Evolutionary conservation across 345 rosid genomes (phyloP).

Genomic region (Mangifera indica): DNA sequence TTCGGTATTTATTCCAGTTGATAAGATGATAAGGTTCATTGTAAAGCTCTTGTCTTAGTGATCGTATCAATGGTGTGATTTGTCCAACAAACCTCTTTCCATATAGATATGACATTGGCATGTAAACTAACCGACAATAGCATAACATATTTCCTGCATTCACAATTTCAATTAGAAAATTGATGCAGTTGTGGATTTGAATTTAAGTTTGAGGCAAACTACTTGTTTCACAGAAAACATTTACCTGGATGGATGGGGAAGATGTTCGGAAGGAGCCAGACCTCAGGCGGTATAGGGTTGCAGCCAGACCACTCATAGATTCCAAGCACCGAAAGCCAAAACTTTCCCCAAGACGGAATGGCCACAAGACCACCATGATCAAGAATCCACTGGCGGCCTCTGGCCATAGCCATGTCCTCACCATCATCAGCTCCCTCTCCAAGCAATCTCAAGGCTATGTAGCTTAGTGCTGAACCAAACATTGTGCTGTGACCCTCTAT

Average conservation of each 20-base stretch:
- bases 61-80: slow-evolving; percentile 39
- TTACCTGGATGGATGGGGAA: slow-evolving; percentile 52
- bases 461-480: too few species aligned
- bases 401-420: slow-evolving; percentile 34
- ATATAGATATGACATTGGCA: slow-evolving; percentile 23
- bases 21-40: slow-evolving; percentile 46
- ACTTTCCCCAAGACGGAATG: slow-evolving; percentile 66
- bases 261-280: slow-evolving; percentile 53
- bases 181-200: too few species aligned
- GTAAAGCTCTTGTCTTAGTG: slow-evolving; percentile 55
- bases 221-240: too few species aligned
- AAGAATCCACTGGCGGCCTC: slow-evolving; percentile 60
- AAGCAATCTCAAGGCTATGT: too few species aligned
- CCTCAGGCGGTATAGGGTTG: slow-evolving; percentile 67
- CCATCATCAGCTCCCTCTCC: too few species aligned
- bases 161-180: too few species aligned
- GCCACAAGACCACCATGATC: slow-evolving; percentile 54
- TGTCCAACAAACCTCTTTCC: slow-evolving; percentile 42
- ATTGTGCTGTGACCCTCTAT: too few species aligned
- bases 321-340: slow-evolving; percentile 66
- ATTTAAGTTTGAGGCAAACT: too few species aligned
- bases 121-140: slow-evolving; percentile 60
- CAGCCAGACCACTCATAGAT: slow-evolving; percentile 70
- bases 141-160: too few species aligned
- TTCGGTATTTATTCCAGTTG: slow-evolving; percentile 53